Evolutionary conservation across 345 rosid genomes (phyloP).

Genomic region (Erysimum cheiranthoides): DNA sequence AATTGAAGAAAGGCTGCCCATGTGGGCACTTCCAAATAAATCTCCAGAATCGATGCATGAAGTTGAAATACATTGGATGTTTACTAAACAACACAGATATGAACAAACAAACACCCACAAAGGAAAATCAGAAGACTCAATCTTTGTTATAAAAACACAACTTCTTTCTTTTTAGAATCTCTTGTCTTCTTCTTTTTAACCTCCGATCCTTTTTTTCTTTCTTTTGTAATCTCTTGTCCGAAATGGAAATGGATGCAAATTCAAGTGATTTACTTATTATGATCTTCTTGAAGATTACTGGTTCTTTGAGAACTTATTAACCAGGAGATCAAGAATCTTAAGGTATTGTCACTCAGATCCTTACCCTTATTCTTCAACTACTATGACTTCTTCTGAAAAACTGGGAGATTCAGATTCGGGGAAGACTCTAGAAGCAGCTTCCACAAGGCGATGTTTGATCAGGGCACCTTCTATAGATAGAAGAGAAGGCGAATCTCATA

Average conservation of each 20-base stretch:
- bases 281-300: slow-evolving; percentile 72
- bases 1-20: slow-evolving; percentile 45
- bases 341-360: slow-evolving; percentile 73
- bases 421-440: slow-evolving; percentile 33
- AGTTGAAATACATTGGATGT: slow-evolving; percentile 37
- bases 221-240: slow-evolving; percentile 9
- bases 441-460: slow-evolving; percentile 9
- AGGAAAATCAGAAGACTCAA: slow-evolving; percentile 29
- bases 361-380: slow-evolving; percentile 53
- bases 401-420: slow-evolving; percentile 29
- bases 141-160: slow-evolving; percentile 43
- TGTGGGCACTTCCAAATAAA: slow-evolving; percentile 46
- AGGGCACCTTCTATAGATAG: slow-evolving; percentile 17
- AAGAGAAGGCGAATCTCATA: slow-evolving; percentile 28
- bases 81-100: slow-evolving; percentile 43
- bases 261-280: slow-evolving; percentile 48
- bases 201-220: background rate
- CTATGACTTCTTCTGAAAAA: slow-evolving; percentile 29
- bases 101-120: slow-evolving; percentile 44
- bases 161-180: slow-evolving; percentile 38
- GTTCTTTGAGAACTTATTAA: slow-evolving; percentile 66
- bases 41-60: slow-evolving; percentile 45
- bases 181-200: slow-evolving; percentile 24
- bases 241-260: slow-evolving; percentile 39
- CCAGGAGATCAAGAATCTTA: slow-evolving; percentile 46